A percentile compares a stretch with the other conserved stretches of the same genome.
phyloP scores from a whole-genome alignment of 805 yeast genomes.

The Maudiozyma serrabonitensis region DNA sequence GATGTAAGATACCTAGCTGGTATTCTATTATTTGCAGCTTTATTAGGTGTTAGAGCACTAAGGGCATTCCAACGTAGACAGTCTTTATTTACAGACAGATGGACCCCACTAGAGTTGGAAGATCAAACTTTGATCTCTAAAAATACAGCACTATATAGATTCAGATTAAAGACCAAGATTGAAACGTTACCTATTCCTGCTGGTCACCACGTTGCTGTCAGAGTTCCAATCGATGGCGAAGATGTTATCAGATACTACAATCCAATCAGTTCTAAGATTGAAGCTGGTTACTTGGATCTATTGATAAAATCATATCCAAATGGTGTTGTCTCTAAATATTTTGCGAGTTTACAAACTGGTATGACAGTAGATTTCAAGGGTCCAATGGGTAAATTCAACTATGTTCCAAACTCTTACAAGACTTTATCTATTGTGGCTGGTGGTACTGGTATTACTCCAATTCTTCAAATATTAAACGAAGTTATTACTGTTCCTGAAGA shows the following conservation, averaged over 20 bases:
- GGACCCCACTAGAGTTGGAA: constrained; percentile 57
- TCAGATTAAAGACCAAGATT: constrained; percentile 49
- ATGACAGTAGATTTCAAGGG: constrained; percentile 65
- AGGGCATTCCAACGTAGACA: constrained; percentile 33
- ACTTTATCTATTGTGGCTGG: constrained; percentile 69
- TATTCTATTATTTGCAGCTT: constrained; percentile 33
- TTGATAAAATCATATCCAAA: constrained; percentile 66
- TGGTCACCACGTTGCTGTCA: constrained; percentile 66
- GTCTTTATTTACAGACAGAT: constrained; percentile 41
- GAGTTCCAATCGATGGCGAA: constrained; percentile 30
- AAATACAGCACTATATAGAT: constrained; percentile 64
- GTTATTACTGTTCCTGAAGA: constrained; percentile 64
- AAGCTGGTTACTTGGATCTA: constrained; percentile 66
- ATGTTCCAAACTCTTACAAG: constrained; percentile 48
- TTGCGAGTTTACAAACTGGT: constrained; percentile 57
- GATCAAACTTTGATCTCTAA: constrained; percentile 67
- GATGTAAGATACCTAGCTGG: constrained; percentile 25
- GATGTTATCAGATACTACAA: constrained; percentile 53
- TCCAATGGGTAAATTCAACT: constrained; percentile 66
- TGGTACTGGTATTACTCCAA: constrained; percentile 86
- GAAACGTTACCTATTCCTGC: constrained; percentile 60
- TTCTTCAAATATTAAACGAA: constrained; percentile 66
- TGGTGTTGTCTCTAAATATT: constrained; percentile 58
- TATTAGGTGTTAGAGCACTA: constrained; percentile 27
- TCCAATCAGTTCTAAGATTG: constrained; percentile 63